Evolutionary conservation across 495 filamentous ascomycete species (phyloP).

Genomic region (Penicillium taxi): DNA sequence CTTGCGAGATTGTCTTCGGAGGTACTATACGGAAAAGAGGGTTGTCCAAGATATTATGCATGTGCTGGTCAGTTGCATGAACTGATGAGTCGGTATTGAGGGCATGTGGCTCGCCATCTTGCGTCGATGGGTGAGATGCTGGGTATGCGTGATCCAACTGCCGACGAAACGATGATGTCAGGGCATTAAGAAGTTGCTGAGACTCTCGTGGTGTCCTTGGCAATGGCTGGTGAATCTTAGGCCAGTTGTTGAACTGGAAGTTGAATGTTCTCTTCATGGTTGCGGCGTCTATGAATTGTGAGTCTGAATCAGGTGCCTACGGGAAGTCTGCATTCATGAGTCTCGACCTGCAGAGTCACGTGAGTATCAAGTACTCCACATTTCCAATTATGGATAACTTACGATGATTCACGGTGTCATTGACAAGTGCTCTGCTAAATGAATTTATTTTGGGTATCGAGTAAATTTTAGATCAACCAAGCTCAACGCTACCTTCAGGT

Average conservation of each 20-base stretch:
- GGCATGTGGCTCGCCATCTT: conserved; percentile 12
- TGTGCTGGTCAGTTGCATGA: conserved; percentile 45
- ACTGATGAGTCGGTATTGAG: conserved; percentile 23
- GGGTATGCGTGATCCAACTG: conserved; percentile 64
- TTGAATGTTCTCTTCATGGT: conserved; percentile 38
- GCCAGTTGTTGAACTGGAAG: conserved; percentile 41
- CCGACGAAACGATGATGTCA: conserved; percentile 69
- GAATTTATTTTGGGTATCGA: too few species aligned
- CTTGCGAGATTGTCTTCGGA: conserved; percentile 9
- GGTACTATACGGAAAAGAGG: conserved; percentile 47
- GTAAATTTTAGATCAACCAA: too few species aligned
- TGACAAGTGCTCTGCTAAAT: too few species aligned
- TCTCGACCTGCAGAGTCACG: too few species aligned
- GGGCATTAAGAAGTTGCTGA: conserved; percentile 55
- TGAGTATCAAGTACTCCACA: too few species aligned
- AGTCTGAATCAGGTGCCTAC: too few species aligned
- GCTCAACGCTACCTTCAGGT: conserved; percentile 52
- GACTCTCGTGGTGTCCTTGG: conserved; percentile 58
- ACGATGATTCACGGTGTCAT: too few species aligned
- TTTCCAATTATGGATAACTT: too few species aligned
- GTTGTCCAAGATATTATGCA: conserved; percentile 61
- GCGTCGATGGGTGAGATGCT: conserved; percentile 16
- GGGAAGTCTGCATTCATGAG: too few species aligned
- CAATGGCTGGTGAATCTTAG: conserved; percentile 62
- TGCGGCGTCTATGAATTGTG: too few species aligned